Conservation (phyloP, 768 basidiomycete genomes). For the Exidia glandulosa region DNA sequence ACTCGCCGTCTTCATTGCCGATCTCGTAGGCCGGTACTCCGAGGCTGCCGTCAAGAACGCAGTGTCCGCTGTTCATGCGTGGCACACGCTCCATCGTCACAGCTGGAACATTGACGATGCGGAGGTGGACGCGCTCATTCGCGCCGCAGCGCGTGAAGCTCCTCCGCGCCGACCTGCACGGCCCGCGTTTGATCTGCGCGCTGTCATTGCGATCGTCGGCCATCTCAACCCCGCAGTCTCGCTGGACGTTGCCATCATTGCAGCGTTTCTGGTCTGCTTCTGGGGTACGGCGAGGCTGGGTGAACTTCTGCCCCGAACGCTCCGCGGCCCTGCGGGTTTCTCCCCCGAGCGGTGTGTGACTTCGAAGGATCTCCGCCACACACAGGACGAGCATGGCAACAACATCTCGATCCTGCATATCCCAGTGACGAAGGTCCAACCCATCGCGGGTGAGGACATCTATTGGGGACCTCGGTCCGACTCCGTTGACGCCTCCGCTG, state of each 20-base stretch:
- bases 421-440: slow-evolving; percentile 17
- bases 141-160: slow-evolving; percentile 19
- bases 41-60: slow-evolving; percentile 26
- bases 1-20: slow-evolving; percentile 12
- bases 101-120: slow-evolving; percentile 18
- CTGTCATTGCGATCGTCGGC: slow-evolving; percentile 10
- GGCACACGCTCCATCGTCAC: slow-evolving; percentile 34
- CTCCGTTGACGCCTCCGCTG: slow-evolving; percentile 13
- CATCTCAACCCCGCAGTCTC: slow-evolving; percentile 19
- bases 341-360: too few relatives aligned
- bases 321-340: too few relatives aligned
- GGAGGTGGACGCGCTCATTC: slow-evolving; percentile 18
- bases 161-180: slow-evolving; percentile 14
- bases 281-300: slow-evolving; percentile 22
- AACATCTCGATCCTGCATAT: slow-evolving; percentile 17
- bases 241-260: slow-evolving; percentile 24
- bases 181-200: slow-evolving; percentile 17
- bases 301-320: slow-evolving; percentile 18
- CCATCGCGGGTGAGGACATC: slow-evolving; percentile 19
- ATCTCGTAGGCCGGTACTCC: slow-evolving; percentile 19
- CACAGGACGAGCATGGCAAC: too few relatives aligned
- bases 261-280: slow-evolving; percentile 30
- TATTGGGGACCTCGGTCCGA: slow-evolving; percentile 20
- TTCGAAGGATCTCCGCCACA: too few relatives aligned
- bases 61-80: slow-evolving; percentile 28